Evolutionary conservation across 768 basidiomycete genomes (phyloP).

Genomic region (Asterophora parasitica): DNA sequence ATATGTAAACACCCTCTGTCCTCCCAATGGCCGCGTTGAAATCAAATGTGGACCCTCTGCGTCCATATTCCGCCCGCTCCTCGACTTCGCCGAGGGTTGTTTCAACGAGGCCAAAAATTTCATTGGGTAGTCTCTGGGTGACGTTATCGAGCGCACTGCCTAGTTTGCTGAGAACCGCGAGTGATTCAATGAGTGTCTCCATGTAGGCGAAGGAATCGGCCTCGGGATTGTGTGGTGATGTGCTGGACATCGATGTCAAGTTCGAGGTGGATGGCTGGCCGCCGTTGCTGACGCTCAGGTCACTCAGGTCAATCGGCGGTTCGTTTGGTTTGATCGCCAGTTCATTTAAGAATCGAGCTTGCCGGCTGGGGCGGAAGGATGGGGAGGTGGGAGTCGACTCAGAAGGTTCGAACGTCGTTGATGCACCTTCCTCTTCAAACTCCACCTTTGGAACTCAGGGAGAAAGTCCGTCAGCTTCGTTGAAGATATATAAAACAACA

Average conservation of each 20-base stretch:
- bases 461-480: not conserved
- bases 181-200: slow-evolving; percentile 88
- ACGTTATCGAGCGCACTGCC: slow-evolving; percentile 80
- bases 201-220: slow-evolving; percentile 91
- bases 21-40: slow-evolving; percentile 32
- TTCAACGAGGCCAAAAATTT: slow-evolving; percentile 84
- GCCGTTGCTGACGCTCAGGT: slow-evolving; percentile 27
- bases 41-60: slow-evolving; percentile 38
- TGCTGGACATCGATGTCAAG: slow-evolving; percentile 16
- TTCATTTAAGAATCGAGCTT: slow-evolving; percentile 59
- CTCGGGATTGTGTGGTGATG: slow-evolving; percentile 64
- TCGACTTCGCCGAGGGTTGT: slow-evolving; percentile 85
- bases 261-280: slow-evolving; percentile 11
- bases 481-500: not conserved
- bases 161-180: slow-evolving; percentile 86
- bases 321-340: slow-evolving; percentile 74
- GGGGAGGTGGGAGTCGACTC: slow-evolving; percentile 37
- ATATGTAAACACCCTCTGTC: slow-evolving; percentile 52
- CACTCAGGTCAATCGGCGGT: slow-evolving; percentile 61
- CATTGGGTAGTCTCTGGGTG: slow-evolving; percentile 74
- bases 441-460: slow-evolving; percentile 60
- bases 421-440: slow-evolving; percentile 49
- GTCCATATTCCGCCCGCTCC: slow-evolving; percentile 81
- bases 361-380: slow-evolving; percentile 39
- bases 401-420: slow-evolving; percentile 22